Base-by-base conservation (phyloP, 202 grass and related monocot species). In the Panicum virgatum region DNA sequence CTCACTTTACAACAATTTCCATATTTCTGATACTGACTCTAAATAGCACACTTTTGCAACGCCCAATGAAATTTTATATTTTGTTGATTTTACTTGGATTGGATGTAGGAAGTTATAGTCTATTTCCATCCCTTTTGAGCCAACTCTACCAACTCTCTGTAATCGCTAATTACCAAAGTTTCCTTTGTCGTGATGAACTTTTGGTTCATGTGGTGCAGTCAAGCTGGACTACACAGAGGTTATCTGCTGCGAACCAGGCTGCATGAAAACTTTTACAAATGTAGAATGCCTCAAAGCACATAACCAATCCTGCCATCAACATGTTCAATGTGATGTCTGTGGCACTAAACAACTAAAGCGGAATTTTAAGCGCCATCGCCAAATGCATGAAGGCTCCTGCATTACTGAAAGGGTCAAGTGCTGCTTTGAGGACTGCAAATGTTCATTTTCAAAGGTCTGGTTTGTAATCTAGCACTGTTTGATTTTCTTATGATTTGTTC, bases 261-360 rank as follows among this genome's bases (percentile, higher is more conserved):
- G 96, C 85, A 83, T 93, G 88, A 93, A 91, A 76, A 75, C 72
- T 38, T 98, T 93, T 70, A 85, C 82, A 75, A 93, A 95, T 36
- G 32, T 77, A 2, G 88, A 93, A 73, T 98, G 89, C 61, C 87
- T 95, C 58, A 93, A 78, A 70, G 85, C 89, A 54, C 96, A 93
- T 75, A 89, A 85, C 9, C 81, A 78, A 72, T 93, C 85, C 2
- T 90, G 81, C 53, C 96, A 95, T 83, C 87, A 37, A 37, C 63
- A 90, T 86, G 82, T 90, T 58, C 43, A 81, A 44, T 98, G 90
- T 87, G 87, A 77, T 64, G 59, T 82, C 16, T 98, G 96, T 86
- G 87, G 81, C 5, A 86, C 85, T n/a, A 91, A 88, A 83, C 96
- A 95, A 73, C 84, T 91, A 46, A 98, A 90, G 88, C 95, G 91